These are phyloP conservation scores for Phylloporus arenicola DNA, from an alignment of 768 basidiomycete genomes.

Conservation along the genomic window DNA sequence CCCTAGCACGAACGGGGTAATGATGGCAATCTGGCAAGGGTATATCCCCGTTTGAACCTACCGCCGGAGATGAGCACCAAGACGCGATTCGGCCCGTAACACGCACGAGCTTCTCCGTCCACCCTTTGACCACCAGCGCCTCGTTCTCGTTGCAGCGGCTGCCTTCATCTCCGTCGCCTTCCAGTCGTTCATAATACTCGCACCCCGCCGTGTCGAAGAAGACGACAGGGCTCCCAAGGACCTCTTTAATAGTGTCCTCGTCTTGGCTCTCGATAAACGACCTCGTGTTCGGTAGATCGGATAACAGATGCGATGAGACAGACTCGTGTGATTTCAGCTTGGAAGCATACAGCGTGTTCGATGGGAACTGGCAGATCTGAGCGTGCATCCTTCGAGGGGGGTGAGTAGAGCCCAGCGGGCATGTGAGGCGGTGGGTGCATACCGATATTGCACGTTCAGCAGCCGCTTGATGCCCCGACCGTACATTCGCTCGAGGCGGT, in stretches of 20 bases:
- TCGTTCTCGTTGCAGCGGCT: slow-evolving; percentile 95
- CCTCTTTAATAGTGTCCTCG: slow-evolving; percentile 68
- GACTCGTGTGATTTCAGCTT: slow-evolving; percentile 65
- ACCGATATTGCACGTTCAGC: slow-evolving; percentile 89
- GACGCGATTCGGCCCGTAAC: neutral
- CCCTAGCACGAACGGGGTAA: slow-evolving; percentile 62
- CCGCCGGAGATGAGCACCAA: neutral
- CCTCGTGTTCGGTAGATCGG: slow-evolving; percentile 54
- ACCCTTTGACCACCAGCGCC: slow-evolving; percentile 74
- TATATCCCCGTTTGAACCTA: slow-evolving; percentile 59
- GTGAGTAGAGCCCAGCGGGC: neutral
- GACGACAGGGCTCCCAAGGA: slow-evolving; percentile 71
- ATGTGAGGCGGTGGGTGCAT: slow-evolving; percentile 11
- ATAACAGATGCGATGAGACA: slow-evolving; percentile 68
- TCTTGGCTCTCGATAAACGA: slow-evolving; percentile 31
- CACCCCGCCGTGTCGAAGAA: slow-evolving; percentile 95
- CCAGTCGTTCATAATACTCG: slow-evolving; percentile 83
- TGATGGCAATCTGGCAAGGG: slow-evolving; percentile 74
- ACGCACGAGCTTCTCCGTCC: slow-evolving; percentile 75
- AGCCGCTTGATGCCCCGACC: slow-evolving; percentile 78
- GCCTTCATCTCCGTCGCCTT: slow-evolving; percentile 80
- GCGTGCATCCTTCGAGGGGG: slow-evolving; percentile 67
- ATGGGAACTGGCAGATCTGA: slow-evolving; percentile 82
- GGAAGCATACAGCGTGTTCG: slow-evolving; percentile 70
- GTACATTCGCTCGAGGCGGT: slow-evolving; percentile 85